A percentile compares a stretch with the other conserved stretches of the same genome.
These are phyloP conservation scores for Monosporascus cannonballus DNA, from an alignment of 2,329 filamentous ascomycete species.

Conservation along the genomic window DNA sequence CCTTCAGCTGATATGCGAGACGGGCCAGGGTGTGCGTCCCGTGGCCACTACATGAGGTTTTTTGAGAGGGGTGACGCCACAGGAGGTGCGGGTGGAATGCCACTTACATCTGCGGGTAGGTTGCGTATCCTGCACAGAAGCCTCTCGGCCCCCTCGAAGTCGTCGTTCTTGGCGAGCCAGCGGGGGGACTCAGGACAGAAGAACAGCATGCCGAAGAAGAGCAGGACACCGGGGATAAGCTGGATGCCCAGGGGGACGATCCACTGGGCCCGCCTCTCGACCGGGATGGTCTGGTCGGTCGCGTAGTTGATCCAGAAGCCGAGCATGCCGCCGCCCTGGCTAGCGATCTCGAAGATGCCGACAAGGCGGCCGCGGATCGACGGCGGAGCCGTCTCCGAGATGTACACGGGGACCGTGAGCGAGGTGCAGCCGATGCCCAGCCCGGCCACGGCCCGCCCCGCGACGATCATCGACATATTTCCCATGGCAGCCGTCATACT, in stretches of 20 bases:
- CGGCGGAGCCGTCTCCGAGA: constrained; percentile 49
- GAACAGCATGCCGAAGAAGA: constrained; percentile 28
- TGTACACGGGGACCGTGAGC: constrained; percentile 51
- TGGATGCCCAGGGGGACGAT: constrained; percentile 37
- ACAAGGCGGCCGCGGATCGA: constrained; percentile 46
- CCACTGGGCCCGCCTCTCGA: constrained; percentile 29
- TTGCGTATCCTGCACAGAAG: constrained; percentile 40
- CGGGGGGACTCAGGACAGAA: constrained; percentile 3
- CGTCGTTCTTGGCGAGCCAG: constrained; percentile 23
- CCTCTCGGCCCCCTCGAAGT: constrained; percentile 31
- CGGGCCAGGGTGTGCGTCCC: too few species aligned
- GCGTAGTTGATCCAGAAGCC: constrained; percentile 33
- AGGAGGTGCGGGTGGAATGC: too few species aligned
- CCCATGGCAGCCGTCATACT: constrained; percentile 35
- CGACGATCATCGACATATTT: constrained; percentile 47
- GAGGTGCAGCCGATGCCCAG: constrained; percentile 44
- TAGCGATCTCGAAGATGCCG: constrained; percentile 44
- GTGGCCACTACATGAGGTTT: too few species aligned
- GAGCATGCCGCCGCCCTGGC: constrained; percentile 43
- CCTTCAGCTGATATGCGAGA: too few species aligned
- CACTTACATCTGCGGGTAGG: constrained; percentile 34
- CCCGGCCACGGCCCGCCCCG: constrained; percentile 46
- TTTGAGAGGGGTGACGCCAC: too few species aligned
- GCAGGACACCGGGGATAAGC: constrained; percentile 31
- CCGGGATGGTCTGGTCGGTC: constrained; percentile 9